phyloP scores from a whole-genome alignment of 305 asterid species.

The Rubia peregrina region DNA sequence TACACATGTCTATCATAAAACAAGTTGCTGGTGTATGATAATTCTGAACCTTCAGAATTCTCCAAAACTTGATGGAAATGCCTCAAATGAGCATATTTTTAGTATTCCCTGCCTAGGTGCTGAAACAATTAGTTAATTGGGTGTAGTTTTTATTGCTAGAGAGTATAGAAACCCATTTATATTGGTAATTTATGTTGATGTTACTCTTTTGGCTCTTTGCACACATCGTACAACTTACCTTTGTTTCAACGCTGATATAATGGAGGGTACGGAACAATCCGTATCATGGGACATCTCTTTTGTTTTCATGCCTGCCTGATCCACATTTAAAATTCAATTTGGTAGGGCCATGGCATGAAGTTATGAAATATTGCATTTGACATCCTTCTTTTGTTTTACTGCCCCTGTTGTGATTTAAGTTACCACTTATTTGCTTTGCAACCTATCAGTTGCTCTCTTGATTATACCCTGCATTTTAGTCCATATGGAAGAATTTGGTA shows the following conservation, averaged over 20 bases:
- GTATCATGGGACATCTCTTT: background rate
- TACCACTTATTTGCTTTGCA: background rate
- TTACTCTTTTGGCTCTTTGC: background rate
- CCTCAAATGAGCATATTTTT: background rate
- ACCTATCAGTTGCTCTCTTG: background rate
- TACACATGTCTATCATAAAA: background rate
- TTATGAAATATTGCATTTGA: background rate
- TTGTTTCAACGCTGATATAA: background rate
- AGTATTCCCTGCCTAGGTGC: background rate
- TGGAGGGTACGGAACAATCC: background rate
- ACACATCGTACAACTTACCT: background rate
- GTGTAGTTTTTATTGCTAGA: background rate
- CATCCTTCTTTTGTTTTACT: background rate
- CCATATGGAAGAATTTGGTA: background rate
- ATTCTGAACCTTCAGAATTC: background rate
- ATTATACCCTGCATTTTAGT: background rate
- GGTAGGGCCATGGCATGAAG: background rate
- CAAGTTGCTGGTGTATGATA: background rate
- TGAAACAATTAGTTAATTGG: background rate
- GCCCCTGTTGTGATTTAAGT: background rate
- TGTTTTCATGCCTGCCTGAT: background rate
- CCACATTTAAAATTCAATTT: background rate
- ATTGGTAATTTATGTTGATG: background rate
- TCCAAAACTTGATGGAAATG: background rate
- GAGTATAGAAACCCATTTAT: background rate